phyloP scores from a whole-genome alignment of 106 monocot genomes.

The Allium cepa region DNA sequence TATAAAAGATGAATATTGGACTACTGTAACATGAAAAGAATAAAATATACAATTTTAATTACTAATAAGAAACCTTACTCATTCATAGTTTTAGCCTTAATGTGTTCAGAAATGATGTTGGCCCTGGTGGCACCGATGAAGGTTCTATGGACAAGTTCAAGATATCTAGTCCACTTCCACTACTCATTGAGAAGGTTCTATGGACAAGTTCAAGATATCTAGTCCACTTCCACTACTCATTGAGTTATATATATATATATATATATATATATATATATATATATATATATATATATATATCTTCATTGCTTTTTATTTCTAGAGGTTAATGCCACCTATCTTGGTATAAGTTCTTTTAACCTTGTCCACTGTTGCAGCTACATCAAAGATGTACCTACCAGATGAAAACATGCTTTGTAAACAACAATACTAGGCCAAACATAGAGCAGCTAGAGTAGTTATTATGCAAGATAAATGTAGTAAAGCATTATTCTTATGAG shows the following conservation, averaged over 20 bases:
- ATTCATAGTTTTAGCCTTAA: conserved; percentile 46
- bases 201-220: conserved; percentile 62
- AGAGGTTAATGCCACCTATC: too few relatives aligned
- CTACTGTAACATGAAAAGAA: not conserved
- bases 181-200: conserved; percentile 48
- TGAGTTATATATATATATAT: too few relatives aligned
- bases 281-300: too few relatives aligned
- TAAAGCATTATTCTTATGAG: conserved; percentile 16
- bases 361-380: conserved; percentile 79
- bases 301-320: too few relatives aligned
- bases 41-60: not conserved
- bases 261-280: too few relatives aligned
- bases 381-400: conserved; percentile 74
- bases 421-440: conserved; percentile 39
- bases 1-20: not conserved
- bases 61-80: conserved; percentile 33
- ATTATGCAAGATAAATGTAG: not conserved
- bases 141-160: conserved; percentile 66
- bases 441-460: not conserved
- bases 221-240: conserved; percentile 78
- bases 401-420: conserved; percentile 72
- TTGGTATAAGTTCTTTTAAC: conserved; percentile 3
- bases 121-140: conserved; percentile 35
- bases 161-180: conserved; percentile 75
- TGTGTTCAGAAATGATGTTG: conserved; percentile 52